Evolutionary conservation across 495 filamentous ascomycete genomes (phyloP).

Genomic region (Penicillium paradoxum): DNA sequence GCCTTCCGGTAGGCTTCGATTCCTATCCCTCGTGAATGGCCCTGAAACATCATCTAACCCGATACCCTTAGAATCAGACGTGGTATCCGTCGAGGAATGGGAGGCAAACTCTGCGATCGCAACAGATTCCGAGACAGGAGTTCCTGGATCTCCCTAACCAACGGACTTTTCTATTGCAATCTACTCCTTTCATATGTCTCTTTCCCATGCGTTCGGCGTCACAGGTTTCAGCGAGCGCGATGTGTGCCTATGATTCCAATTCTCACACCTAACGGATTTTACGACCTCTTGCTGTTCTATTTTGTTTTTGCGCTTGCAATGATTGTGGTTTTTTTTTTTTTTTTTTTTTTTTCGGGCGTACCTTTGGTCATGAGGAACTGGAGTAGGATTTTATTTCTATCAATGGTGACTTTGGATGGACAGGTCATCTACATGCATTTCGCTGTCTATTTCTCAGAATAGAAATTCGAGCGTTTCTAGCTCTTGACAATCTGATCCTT

Average conservation of each 20-base stretch:
- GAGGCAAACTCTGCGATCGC: conserved; percentile 41
- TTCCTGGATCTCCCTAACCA: conserved; percentile 32
- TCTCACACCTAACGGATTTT: conserved; percentile 3
- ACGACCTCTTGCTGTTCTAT: conserved; percentile 1
- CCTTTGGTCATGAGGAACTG: background rate
- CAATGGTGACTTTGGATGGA: background rate
- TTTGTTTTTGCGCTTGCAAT: background rate
- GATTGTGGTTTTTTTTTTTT: background rate
- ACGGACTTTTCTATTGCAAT: background rate
- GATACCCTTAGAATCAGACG: conserved; percentile 35
- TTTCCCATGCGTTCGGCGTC: conserved; percentile 3
- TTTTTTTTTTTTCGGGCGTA: background rate
- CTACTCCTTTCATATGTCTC: background rate
- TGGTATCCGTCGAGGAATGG: conserved; percentile 42
- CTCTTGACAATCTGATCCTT: background rate
- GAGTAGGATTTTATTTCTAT: background rate
- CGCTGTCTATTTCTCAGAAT: background rate
- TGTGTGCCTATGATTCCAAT: background rate
- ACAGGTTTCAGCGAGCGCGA: background rate
- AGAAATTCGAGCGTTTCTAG: background rate
- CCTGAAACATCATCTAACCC: conserved; percentile 16
- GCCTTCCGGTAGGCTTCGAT: conserved; percentile 34
- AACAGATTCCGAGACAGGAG: conserved; percentile 41
- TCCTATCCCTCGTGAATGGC: conserved; percentile 13
- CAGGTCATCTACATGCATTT: background rate